Evolutionary conservation across 2,329 filamentous ascomycete genomes (phyloP).

Genomic region (Claviceps capensis): DNA sequence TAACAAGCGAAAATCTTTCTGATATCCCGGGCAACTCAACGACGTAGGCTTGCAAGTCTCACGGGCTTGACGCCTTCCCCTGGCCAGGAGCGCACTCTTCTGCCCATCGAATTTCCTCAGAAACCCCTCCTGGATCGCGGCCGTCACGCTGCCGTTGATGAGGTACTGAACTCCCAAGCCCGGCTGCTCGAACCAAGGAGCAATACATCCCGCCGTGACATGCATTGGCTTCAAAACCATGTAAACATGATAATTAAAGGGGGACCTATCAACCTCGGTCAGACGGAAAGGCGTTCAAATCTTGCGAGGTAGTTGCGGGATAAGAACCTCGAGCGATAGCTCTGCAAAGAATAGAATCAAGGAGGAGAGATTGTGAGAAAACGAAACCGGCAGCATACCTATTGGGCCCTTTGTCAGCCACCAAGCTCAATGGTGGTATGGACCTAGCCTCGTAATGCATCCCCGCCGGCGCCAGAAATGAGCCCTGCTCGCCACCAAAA

Average conservation of each 20-base stretch:
- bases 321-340: too few relatives aligned
- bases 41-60: too few relatives aligned
- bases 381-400: neutral
- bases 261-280: neutral
- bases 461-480: neutral
- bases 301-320: neutral
- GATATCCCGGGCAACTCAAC: too few relatives aligned
- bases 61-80: too few relatives aligned
- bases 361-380: too few relatives aligned
- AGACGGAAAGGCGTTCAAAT: neutral
- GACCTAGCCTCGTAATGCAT: neutral
- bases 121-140: neutral
- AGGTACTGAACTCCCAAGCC: neutral
- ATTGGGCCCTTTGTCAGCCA: neutral
- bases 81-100: too few relatives aligned
- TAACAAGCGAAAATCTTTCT: too few relatives aligned
- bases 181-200: conserved; percentile 2
- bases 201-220: neutral
- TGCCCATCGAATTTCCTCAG: neutral
- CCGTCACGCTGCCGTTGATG: neutral
- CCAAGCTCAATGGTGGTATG: neutral
- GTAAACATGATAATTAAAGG: conserved; percentile 1
- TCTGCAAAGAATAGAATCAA: too few relatives aligned
- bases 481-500: neutral
- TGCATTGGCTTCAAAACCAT: neutral